Evolutionary conservation across 2,329 filamentous ascomycete species (phyloP), one percentile per base, ranked within the genome.

Genomic region (Ophioceras dolichostomum): DNA sequence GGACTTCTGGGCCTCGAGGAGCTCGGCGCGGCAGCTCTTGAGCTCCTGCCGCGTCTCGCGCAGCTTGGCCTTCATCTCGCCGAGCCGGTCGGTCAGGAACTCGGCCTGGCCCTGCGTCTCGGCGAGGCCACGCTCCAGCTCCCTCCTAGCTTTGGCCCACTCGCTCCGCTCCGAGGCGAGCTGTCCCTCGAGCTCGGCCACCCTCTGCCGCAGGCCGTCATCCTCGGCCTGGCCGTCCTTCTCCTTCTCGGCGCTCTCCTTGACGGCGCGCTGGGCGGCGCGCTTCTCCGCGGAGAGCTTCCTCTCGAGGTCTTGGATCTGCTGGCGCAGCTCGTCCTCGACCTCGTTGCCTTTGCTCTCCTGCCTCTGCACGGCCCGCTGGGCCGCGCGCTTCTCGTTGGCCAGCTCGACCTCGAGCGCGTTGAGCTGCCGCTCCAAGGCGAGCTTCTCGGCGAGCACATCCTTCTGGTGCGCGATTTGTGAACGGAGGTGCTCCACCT

Each of bases 341-440:
- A 39, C 46, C 8, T 48, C 41, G 10, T 28, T 56, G 35, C 68
- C 65, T 6, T 42, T 44, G 29, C 17, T 48, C 13, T 49, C 48
- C 29, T 53, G 52, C 26, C 45, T 62, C 31, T 62, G 53, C 4
- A 57, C 54, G 4, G 69, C 70, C 36, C 78, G 73, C 46, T 79
- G 73, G 8, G 72, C 65, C 3, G 76, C 70, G n/a, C 77, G 73
- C 55, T 77, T 89, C 53, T 91, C 84, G 46, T 83, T 84, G 45
- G 88, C 84, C 2, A 94, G 67, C 48, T 94, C 83, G 31, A 85
- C 77, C 55, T 94, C 83, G 3, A 88, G 58, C 2, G 79, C 76
- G 50, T 71, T 79, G 20, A 94, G 57, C 57, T 91, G 83, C 33
- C 83, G 78, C 52, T 91, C 79, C 12, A 95, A 60, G 2, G 80